Base-by-base conservation (phyloP, 2,329 filamentous ascomycete species). In the Colletotrichum musae region DNA sequence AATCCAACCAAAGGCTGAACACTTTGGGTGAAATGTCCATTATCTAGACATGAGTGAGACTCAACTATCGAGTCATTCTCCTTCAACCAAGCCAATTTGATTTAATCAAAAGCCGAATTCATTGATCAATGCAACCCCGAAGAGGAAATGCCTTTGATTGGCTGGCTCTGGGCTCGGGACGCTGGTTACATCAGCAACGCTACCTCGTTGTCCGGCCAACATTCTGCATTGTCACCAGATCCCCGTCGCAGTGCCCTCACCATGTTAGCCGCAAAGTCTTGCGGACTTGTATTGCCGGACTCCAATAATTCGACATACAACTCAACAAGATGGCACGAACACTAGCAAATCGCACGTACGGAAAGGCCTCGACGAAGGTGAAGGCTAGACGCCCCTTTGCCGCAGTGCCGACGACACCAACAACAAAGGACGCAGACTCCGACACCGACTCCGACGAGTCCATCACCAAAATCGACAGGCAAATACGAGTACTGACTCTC, bases 361-460 rank as follows among this genome's bases (percentile, higher is more conserved):
- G 87, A 67, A 87, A 85, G 69, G 79, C 80, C 52, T 79, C 80
- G 36, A 86, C 81, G 68, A 83, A 83, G 52, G 79, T 84, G 28
- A 86, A 81, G 68, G 80, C 82, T 18, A 82, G 86, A 50, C 80
- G 84, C 24, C 77, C 87, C 52, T 87, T 88, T 71, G 83, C 83
- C 21, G 85, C 87, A 72, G 76, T 89, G 9, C 85, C 86, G 0
- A 82, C 83, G 66, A 87, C 84, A 52, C 87, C 87, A 24, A 26
- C 58, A 13, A 24, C 52, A 26, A 45, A 53, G 4, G 32, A 48
- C 12, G 50, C 50, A 26, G 65, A 71, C 51, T 47, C 53, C 7
- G 63, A 57, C 6, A 9, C 28, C n/a, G 63, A 57, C 28, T 32
- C 28, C n/a, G 65, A 59, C 69, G 73, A 57, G 58, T 62, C 18